phyloP scores from a whole-genome alignment of 805 yeast species.

The Blastobotrys americana region DNA sequence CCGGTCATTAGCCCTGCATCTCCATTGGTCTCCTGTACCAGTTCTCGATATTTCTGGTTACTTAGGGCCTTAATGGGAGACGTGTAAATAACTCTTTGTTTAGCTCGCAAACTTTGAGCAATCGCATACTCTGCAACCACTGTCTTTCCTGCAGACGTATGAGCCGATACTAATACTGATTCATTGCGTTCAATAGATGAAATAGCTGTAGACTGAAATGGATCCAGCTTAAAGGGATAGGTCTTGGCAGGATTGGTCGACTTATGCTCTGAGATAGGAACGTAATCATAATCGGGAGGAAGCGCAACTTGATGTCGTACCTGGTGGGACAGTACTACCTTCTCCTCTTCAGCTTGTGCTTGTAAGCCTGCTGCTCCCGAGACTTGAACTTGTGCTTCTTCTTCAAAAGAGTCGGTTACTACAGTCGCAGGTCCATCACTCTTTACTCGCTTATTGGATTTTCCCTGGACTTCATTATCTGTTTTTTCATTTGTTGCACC shows the following conservation, averaged over 20 bases:
- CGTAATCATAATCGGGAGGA: constrained; percentile 84
- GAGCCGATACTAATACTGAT: constrained; percentile 94
- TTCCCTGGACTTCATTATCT: background rate
- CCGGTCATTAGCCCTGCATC: constrained; percentile 99
- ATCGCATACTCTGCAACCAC: constrained; percentile 97
- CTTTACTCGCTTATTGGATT: constrained; percentile 5
- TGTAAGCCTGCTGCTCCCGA: constrained; percentile 70
- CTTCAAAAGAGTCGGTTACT: constrained; percentile 80
- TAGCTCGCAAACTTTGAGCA: constrained; percentile 86
- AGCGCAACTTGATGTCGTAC: constrained; percentile 97
- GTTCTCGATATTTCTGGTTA: constrained; percentile 88
- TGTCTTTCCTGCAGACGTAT: constrained; percentile 95
- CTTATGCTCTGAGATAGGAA: constrained; percentile 82
- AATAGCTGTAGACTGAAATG: constrained; percentile 94
- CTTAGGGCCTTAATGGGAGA: constrained; percentile 94
- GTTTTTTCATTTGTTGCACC: background rate
- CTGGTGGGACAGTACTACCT: constrained; percentile 76
- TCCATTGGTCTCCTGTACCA: constrained; percentile 76
- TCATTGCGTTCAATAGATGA: constrained; percentile 94
- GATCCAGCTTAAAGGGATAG: constrained; percentile 90
- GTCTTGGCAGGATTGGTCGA: constrained; percentile 73
- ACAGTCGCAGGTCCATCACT: constrained; percentile 40
- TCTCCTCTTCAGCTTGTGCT: constrained; percentile 34
- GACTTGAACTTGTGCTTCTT: constrained; percentile 84
- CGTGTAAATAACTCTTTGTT: constrained; percentile 90